A percentile compares a stretch with the other conserved stretches of the same genome.
Conservation (phyloP, 1,284 basidiomycete genomes). For the Gymnopus androsaceus region DNA sequence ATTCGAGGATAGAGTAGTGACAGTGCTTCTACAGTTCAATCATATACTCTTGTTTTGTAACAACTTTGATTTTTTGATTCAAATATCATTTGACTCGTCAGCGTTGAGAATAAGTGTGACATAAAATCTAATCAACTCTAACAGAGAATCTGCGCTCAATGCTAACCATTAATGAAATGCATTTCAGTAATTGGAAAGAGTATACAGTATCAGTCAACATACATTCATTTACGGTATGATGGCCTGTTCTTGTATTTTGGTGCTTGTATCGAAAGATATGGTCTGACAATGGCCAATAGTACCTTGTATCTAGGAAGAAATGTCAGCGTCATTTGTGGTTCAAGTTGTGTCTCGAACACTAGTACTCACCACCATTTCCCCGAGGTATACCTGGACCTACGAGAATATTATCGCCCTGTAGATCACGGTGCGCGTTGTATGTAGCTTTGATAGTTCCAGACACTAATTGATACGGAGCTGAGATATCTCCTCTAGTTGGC, state of each 20-base stretch:
- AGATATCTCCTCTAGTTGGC: conserved; percentile 36
- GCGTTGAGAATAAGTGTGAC: conserved; percentile 19
- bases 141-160: conserved; percentile 14
- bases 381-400: conserved; percentile 39
- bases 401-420: conserved; percentile 27
- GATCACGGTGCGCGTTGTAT: conserved; percentile 36
- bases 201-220: conserved; percentile 18
- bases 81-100: conserved; percentile 13
- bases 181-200: neutral
- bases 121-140: conserved; percentile 21
- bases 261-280: conserved; percentile 40
- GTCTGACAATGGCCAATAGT: conserved; percentile 42
- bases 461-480: conserved; percentile 41
- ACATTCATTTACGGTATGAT: conserved; percentile 72
- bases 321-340: neutral
- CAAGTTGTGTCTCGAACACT: too few relatives aligned
- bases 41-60: too few relatives aligned
- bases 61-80: too few relatives aligned
- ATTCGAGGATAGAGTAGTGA: too few relatives aligned
- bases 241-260: conserved; percentile 38
- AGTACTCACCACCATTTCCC: conserved; percentile 38
- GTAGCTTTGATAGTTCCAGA: conserved; percentile 50
- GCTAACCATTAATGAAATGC: conserved; percentile 12
- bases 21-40: too few relatives aligned
- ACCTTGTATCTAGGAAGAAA: conserved; percentile 44